Base-by-base conservation (phyloP, 208 protist species). In the Porcisia hertigi region DNA sequence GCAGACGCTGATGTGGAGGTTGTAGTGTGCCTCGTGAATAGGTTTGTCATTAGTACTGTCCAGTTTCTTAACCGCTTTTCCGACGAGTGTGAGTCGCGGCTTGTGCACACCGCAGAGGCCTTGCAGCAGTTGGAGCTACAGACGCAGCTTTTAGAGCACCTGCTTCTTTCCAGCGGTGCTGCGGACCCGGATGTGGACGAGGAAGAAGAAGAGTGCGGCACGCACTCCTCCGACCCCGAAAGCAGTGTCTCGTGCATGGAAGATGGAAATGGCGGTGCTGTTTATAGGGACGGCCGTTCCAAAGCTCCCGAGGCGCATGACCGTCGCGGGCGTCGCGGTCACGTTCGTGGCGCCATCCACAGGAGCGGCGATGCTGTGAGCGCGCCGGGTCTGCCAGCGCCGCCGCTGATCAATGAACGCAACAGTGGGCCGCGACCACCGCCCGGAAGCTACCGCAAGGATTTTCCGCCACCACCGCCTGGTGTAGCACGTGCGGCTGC, bases 1-100 rank as follows among this genome's bases (percentile, higher is more conserved):
- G 66, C 41, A 1, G 76, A 83, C 41, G 81, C 71, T 16, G 76
- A 94, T 64, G 82, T 89, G 36, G 77, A 90, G 79, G 70, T 77
- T 18, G 86, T 90, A 0, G 85, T 90, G 3, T 82, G 93, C 34
- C 41, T 92, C 7, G 84, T 98, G 3, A 94, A 94, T 73, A 75
- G 77, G n/a, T 97, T 96, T 78, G 63, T 88, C 25, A 74, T 96
- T 39, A 90, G 82, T 69, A 95, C 85, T 60, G 83, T 83, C 18
- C 85, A 97, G 73, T 92, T 95, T 73, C 76, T 97, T 60, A 98
- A 97, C 77, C 84, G 88, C 20, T 96, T 98, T 76, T 86, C 86
- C 45, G 77, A 77, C 20, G 73, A 84, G 63, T 98, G 94, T 65
- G 92, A 98, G 49, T 70, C 58, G 47, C 88, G 89, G 63, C 84